These are phyloP conservation scores for Rhynchosporium graminicola DNA, from an alignment of 2,329 filamentous ascomycete genomes.

Conservation along the genomic window DNA sequence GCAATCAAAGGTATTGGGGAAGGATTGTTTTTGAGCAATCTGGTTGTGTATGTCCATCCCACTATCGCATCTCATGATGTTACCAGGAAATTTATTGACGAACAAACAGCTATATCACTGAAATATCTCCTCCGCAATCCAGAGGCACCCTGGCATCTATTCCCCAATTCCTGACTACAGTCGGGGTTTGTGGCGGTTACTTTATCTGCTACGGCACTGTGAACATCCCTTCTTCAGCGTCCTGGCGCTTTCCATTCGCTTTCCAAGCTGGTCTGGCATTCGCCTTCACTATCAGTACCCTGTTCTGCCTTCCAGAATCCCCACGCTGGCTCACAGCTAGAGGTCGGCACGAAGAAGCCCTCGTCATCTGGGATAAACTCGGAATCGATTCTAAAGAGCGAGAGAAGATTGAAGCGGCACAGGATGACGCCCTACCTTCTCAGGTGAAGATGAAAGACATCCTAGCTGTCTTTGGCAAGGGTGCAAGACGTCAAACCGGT, in stretches of 20 bases:
- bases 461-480: slow-evolving; percentile 41
- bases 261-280: slow-evolving; percentile 48
- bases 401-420: slow-evolving; percentile 32
- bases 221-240: slow-evolving; percentile 47
- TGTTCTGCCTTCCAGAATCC: slow-evolving; percentile 53
- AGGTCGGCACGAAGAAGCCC: slow-evolving; percentile 50
- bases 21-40: slow-evolving; percentile 58
- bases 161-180: slow-evolving; percentile 53
- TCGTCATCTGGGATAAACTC: slow-evolving; percentile 41
- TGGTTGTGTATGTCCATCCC: slow-evolving; percentile 47
- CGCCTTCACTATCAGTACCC: slow-evolving; percentile 42
- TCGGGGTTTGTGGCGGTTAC: slow-evolving; percentile 56
- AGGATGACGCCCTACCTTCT: slow-evolving; percentile 8
- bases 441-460: slow-evolving; percentile 31
- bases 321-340: slow-evolving; percentile 57
- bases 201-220: slow-evolving; percentile 61
- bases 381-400: slow-evolving; percentile 33
- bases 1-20: slow-evolving; percentile 59
- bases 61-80: not conserved
- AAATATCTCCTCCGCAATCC: slow-evolving; percentile 55
- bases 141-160: slow-evolving; percentile 54
- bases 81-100: not conserved
- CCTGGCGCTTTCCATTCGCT: slow-evolving; percentile 59
- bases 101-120: slow-evolving; percentile 51
- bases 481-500: slow-evolving; percentile 49